These are phyloP conservation scores for Sarcomyxa edulis DNA, from an alignment of 768 basidiomycete genomes.

Conservation along the genomic window DNA sequence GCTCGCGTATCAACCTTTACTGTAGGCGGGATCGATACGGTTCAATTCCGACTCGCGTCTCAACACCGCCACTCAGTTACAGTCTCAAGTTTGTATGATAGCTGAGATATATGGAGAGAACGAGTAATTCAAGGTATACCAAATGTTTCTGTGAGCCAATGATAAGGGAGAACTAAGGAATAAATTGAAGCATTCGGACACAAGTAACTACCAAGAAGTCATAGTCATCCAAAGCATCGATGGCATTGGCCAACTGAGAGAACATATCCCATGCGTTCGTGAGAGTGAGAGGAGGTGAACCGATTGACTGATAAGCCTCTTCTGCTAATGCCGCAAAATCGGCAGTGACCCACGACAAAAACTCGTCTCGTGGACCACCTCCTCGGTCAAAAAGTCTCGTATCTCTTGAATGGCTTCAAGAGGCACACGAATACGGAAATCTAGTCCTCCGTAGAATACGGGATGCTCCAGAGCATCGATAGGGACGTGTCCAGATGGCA, in stretches of 20 bases:
- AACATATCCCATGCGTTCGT: slow-evolving; percentile 2
- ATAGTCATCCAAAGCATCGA: too few relatives aligned
- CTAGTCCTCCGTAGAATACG: slow-evolving; percentile 8
- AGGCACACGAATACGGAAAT: slow-evolving; percentile 11
- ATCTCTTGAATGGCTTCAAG: slow-evolving; percentile 8
- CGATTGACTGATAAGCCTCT: neutral
- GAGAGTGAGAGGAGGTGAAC: neutral
- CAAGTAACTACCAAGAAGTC: too few relatives aligned
- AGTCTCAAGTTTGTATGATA: too few relatives aligned
- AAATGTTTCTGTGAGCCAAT: too few relatives aligned
- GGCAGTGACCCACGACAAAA: slow-evolving; percentile 5
- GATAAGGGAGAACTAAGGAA: too few relatives aligned
- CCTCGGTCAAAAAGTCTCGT: slow-evolving; percentile 9
- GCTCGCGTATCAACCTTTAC: too few relatives aligned
- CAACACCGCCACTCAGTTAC: too few relatives aligned
- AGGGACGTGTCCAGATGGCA: slow-evolving; percentile 25
- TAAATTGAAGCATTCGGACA: too few relatives aligned
- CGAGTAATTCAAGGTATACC: too few relatives aligned
- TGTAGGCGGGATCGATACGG: too few relatives aligned
- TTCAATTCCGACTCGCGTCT: too few relatives aligned
- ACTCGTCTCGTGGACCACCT: slow-evolving; percentile 10
- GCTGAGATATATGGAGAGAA: too few relatives aligned
- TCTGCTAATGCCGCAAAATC: neutral
- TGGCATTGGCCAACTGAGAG: neutral
- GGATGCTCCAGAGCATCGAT: slow-evolving; percentile 15